phyloP scores from a whole-genome alignment of 2,329 filamentous ascomycete genomes.

The Cytospora paraplurivora region DNA sequence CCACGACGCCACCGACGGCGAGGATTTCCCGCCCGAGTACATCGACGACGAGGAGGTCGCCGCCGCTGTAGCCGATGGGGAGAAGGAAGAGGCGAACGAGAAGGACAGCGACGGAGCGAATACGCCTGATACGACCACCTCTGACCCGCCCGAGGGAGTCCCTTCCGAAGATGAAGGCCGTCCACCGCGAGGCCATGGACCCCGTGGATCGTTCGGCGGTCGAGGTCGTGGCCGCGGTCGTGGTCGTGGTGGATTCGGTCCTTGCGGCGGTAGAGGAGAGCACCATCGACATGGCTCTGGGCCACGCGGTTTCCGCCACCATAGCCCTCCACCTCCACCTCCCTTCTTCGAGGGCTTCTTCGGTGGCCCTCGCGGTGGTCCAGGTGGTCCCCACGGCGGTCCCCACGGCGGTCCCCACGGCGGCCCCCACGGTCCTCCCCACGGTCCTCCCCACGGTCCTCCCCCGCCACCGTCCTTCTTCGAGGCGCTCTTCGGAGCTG shows the following conservation, averaged over 20 bases:
- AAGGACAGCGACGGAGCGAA: constrained; percentile 30
- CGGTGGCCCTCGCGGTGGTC: constrained; percentile 22
- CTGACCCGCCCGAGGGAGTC: constrained; percentile 34
- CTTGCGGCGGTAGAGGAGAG: constrained; percentile 19
- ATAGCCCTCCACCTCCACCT: constrained; percentile 31
- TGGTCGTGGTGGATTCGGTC: constrained; percentile 29
- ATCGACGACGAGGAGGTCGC: constrained; percentile 27
- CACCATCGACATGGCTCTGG: constrained; percentile 32
- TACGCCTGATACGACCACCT: constrained; percentile 37
- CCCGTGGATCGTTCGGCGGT: constrained; percentile 31
- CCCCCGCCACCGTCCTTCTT: constrained; percentile 13
- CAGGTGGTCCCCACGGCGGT: constrained; percentile 19
- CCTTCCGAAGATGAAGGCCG: constrained; percentile 24
- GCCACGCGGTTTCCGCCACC: constrained; percentile 24
- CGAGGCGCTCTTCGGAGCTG: constrained; percentile 19
- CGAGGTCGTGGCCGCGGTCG: constrained; percentile 25
- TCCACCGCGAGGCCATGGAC: constrained; percentile 28
- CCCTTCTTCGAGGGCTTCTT: constrained; percentile 31
- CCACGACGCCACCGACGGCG: constrained; percentile 14
- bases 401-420: constrained; percentile 27
- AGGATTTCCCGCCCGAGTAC: constrained; percentile 26
- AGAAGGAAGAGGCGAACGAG: constrained; percentile 16
- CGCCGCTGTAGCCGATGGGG: constrained; percentile 22
- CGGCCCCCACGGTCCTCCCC: constrained; percentile 14
- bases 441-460: constrained; percentile 13